phyloP scores from a whole-genome alignment of 2,329 filamentous ascomycete genomes.

The Aspergillus brasiliensis region DNA sequence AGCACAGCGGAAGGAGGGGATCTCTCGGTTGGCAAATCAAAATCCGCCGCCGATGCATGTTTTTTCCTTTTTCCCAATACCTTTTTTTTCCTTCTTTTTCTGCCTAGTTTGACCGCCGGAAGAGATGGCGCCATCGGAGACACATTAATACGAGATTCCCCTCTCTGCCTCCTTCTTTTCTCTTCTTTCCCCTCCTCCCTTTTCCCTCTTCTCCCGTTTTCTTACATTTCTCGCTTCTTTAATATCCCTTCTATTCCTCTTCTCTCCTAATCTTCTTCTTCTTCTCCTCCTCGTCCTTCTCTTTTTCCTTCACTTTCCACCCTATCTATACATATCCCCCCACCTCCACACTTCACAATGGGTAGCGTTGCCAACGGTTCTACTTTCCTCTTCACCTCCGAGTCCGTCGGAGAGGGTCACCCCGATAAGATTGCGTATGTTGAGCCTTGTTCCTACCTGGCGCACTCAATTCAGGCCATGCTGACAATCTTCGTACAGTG shows the following conservation, averaged over 20 bases:
- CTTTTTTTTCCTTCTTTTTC: slow-evolving; percentile 11
- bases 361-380: slow-evolving; percentile 58
- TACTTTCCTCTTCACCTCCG: slow-evolving; percentile 86
- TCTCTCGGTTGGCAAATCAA: background rate
- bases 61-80: background rate
- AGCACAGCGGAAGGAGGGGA: background rate
- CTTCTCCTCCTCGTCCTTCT: slow-evolving; percentile 25
- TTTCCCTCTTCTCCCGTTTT: slow-evolving; percentile 17
- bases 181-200: slow-evolving; percentile 21
- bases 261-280: slow-evolving; percentile 33
- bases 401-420: slow-evolving; percentile 87
- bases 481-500: slow-evolving; percentile 49
- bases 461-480: background rate
- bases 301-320: slow-evolving; percentile 21
- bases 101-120: slow-evolving; percentile 31
- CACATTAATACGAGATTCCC: slow-evolving; percentile 20
- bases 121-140: slow-evolving; percentile 33
- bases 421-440: slow-evolving; percentile 88
- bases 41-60: background rate
- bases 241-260: slow-evolving; percentile 12
- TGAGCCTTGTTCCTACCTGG: slow-evolving; percentile 8
- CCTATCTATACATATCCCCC: slow-evolving; percentile 17
- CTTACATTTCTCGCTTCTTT: slow-evolving; percentile 7
- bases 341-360: slow-evolving; percentile 56
- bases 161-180: slow-evolving; percentile 15